A percentile compares a stretch with the other conserved stretches of the same genome.
Conservation (phyloP, 306 rosid species). For the Pyrus communis region DNA sequence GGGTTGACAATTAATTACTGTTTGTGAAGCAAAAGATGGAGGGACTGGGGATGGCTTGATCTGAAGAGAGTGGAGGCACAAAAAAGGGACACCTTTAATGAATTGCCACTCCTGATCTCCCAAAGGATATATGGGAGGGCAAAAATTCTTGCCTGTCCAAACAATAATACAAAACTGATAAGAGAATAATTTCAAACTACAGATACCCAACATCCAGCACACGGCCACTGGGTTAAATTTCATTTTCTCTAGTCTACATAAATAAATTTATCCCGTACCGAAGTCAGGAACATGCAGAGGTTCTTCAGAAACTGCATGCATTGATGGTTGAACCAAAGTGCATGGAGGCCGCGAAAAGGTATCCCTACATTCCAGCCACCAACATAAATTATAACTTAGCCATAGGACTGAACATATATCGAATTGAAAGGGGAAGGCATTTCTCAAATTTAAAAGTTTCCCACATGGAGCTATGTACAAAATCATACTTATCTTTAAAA, state of each 20-base stretch:
- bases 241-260: neutral
- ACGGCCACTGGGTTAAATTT: constrained; percentile 1
- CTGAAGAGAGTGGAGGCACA: constrained; percentile 74
- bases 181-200: constrained; percentile 10
- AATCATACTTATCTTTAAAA: neutral
- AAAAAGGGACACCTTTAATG: constrained; percentile 57
- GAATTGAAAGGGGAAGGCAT: neutral
- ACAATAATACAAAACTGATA: constrained; percentile 23
- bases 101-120: constrained; percentile 65
- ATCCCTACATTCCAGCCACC: constrained; percentile 59
- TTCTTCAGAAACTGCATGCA: constrained; percentile 44
- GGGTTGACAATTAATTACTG: constrained; percentile 85
- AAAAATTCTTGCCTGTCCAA: constrained; percentile 69
- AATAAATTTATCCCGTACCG: constrained; percentile 41
- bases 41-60: constrained; percentile 83
- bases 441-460: neutral
- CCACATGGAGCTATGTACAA: neutral
- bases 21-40: constrained; percentile 79
- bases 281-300: constrained; percentile 57
- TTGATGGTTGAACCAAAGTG: constrained; percentile 87
- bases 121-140: constrained; percentile 87
- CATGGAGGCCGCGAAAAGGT: constrained; percentile 74
- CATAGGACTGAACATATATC: neutral
- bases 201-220: constrained; percentile 1
- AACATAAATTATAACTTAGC: constrained; percentile 16